A percentile compares a stretch with the other conserved stretches of the same genome.
Conservation (phyloP, 306 rosid species). For the Potentilla sterilis region DNA sequence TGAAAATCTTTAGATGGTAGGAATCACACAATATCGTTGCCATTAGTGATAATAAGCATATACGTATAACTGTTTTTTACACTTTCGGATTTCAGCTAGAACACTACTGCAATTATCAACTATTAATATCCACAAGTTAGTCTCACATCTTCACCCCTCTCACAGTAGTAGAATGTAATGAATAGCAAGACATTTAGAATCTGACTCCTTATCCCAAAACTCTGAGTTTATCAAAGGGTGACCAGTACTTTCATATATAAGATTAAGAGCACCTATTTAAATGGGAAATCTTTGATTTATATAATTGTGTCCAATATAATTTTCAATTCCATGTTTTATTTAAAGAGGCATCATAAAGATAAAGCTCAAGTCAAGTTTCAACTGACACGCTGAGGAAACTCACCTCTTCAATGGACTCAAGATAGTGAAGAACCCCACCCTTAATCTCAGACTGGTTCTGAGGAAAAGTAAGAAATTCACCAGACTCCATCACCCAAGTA, state of each 20-base stretch:
- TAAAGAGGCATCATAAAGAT: constrained; percentile 2
- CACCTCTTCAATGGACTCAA: constrained; percentile 96
- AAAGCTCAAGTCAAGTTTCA: not conserved
- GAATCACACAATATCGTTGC: constrained; percentile 1
- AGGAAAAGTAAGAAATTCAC: constrained; percentile 78
- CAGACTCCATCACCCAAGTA: constrained; percentile 70
- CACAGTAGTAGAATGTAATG: constrained; percentile 4
- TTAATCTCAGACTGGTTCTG: constrained; percentile 69
- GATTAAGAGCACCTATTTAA: not conserved
- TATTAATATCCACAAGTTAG: not conserved
- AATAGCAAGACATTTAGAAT: not conserved
- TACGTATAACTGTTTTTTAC: not conserved
- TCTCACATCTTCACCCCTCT: constrained; percentile 3
- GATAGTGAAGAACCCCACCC: constrained; percentile 85
- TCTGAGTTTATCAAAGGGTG: not conserved
- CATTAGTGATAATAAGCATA: constrained; percentile 2
- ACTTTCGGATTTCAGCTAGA: constrained; percentile 9
- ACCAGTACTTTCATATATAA: constrained; percentile 7
- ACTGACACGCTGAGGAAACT: constrained; percentile 18
- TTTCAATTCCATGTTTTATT: not conserved
- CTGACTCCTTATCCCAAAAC: not conserved
- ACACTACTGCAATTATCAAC: constrained; percentile 1
- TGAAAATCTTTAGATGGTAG: constrained; percentile 26
- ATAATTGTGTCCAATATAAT: not conserved
- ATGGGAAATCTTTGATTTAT: not conserved